Percentiles rank a stretch among this genome's conserved stretches.
Evolutionary conservation across 768 basidiomycete genomes (phyloP).

Genomic region (Termitomyces heimii): DNA sequence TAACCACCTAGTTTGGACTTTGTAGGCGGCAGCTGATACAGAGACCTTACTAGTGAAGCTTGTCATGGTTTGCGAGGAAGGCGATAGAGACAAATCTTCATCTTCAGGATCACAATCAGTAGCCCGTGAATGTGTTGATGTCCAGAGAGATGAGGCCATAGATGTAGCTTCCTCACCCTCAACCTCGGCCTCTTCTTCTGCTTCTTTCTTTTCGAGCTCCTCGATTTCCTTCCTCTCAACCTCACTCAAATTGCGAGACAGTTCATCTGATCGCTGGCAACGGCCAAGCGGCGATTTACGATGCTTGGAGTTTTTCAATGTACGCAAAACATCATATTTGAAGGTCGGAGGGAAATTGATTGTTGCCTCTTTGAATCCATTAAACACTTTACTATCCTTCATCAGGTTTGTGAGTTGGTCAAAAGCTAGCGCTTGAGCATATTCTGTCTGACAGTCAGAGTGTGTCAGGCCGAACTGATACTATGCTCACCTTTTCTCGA

Average conservation of each 20-base stretch:
- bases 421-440: conserved; percentile 79
- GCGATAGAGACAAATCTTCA: conserved; percentile 25
- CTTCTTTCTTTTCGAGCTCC: conserved; percentile 31
- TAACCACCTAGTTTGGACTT: conserved; percentile 53
- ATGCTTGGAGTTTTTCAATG: conserved; percentile 44
- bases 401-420: conserved; percentile 85
- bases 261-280: conserved; percentile 29
- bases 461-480: not conserved
- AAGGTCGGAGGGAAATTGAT: conserved; percentile 92
- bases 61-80: conserved; percentile 21
- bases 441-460: conserved; percentile 43
- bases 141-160: conserved; percentile 47
- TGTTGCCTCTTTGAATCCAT: conserved; percentile 71
- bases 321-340: conserved; percentile 79
- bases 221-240: conserved; percentile 31
- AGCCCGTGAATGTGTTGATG: conserved; percentile 35
- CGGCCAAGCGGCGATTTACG: conserved; percentile 28
- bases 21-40: conserved; percentile 34
- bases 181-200: conserved; percentile 33
- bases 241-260: conserved; percentile 25
- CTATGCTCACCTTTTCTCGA: conserved; percentile 56
- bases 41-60: conserved; percentile 32
- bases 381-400: conserved; percentile 59
- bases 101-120: conserved; percentile 35
- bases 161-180: conserved; percentile 41